Conservation (phyloP, 192 early-diverging fungal genomes). For the Coemansia javaensis region DNA sequence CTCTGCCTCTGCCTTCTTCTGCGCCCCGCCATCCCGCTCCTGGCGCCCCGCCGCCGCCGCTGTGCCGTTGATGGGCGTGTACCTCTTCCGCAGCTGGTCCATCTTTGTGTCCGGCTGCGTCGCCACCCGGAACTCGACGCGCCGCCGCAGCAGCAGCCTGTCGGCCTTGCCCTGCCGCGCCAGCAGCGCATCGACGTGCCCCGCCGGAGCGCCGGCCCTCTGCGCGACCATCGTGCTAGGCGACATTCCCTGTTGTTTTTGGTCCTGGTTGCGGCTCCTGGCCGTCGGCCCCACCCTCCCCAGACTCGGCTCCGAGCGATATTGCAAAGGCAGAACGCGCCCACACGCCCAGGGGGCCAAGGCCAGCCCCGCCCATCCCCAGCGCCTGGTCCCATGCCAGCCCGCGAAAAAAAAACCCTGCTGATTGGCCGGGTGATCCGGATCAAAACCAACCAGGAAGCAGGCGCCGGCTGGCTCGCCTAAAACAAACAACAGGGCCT, state of each 20-base stretch:
- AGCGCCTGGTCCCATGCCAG: no score
- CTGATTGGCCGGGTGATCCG: no score
- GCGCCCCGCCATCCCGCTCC: background rate
- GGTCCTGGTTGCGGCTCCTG: no score
- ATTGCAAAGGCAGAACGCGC: no score
- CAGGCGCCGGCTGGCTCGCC: no score
- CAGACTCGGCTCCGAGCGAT: no score
- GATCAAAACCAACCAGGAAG: no score
- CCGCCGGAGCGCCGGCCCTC: conserved; percentile 4
- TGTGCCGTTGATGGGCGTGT: conserved; percentile 56
- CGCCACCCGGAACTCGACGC: conserved; percentile 60
- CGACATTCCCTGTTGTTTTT: conserved; percentile 25
- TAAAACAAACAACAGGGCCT: background rate
- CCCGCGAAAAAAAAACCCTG: no score
- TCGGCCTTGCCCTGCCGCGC: conserved; percentile 41
- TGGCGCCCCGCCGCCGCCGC: background rate
- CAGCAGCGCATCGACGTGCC: conserved; percentile 42
- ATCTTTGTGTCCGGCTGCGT: conserved; percentile 57
- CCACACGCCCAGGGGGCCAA: no score
- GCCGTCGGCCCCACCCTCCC: no score
- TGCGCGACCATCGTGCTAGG: conserved; percentile 7
- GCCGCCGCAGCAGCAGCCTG: conserved; percentile 48
- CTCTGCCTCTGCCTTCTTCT: background rate
- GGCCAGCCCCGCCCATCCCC: no score
- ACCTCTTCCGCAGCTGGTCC: conserved; percentile 60